Conservation (phyloP, 2,329 filamentous ascomycete genomes). For the Apiospora koreana region DNA sequence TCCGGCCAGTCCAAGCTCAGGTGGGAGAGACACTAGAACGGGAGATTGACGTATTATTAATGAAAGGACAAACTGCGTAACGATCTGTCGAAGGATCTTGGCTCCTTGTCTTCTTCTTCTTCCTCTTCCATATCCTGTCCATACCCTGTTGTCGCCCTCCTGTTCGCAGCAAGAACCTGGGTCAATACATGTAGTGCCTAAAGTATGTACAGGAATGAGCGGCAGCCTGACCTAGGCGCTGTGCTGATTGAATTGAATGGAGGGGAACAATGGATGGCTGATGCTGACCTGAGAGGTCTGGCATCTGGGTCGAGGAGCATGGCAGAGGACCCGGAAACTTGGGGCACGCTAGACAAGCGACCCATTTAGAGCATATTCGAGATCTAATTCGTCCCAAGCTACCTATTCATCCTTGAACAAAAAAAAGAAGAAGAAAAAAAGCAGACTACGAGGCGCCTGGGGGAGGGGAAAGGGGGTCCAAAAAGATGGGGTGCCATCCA, state of each 20-base stretch:
- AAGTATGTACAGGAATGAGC: neutral
- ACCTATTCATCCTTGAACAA: neutral
- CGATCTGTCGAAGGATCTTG: neutral
- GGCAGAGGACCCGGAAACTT: neutral
- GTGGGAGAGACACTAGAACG: neutral
- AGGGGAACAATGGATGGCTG: neutral
- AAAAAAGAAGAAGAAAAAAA: neutral
- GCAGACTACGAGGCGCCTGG: neutral
- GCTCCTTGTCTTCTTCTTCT: neutral
- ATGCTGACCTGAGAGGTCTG: neutral
- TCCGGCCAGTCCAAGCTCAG: neutral
- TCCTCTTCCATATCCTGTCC: neutral
- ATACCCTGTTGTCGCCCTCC: neutral
- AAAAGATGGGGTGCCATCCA: conserved; percentile 6
- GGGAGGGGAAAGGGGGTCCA: neutral
- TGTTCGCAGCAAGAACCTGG: neutral
- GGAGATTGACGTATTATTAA: neutral
- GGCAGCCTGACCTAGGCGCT: neutral
- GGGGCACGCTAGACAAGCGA: conserved; percentile 4
- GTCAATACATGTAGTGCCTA: too few species aligned
- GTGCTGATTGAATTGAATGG: neutral
- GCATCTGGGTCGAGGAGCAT: conserved; percentile 2
- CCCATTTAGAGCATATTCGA: neutral
- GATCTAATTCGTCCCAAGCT: conserved; percentile 8
- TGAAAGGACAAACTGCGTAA: neutral